A percentile compares a stretch with the other conserved stretches of the same genome.
Conservation (phyloP, 2,329 filamentous ascomycete species). For the Eutypella sp. region DNA sequence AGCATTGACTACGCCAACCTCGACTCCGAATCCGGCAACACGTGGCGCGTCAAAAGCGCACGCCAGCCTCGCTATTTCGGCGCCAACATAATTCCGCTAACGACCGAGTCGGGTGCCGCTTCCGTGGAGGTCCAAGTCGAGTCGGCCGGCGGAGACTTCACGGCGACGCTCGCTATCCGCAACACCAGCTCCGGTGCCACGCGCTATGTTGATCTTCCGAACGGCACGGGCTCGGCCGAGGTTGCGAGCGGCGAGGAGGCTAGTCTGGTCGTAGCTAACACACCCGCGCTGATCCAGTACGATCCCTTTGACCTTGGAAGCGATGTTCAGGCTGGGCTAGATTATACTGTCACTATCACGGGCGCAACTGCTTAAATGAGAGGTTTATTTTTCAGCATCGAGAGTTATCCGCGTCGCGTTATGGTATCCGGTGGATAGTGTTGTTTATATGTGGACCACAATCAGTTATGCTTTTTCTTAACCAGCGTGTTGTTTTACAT, state of each 20-base stretch:
- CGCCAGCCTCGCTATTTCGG: slow-evolving; percentile 45
- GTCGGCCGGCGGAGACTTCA: slow-evolving; percentile 23
- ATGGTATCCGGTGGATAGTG: no score
- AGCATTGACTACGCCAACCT: slow-evolving; percentile 38
- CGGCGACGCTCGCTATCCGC: slow-evolving; percentile 36
- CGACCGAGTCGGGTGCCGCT: slow-evolving; percentile 26
- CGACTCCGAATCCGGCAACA: slow-evolving; percentile 29
- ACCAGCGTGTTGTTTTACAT: no score
- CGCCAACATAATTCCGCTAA: slow-evolving; percentile 43
- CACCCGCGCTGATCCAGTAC: slow-evolving; percentile 39
- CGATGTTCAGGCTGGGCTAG: slow-evolving; percentile 32
- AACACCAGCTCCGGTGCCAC: slow-evolving; percentile 21
- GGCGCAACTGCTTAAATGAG: slow-evolving; percentile 15
- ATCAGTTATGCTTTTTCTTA: no score
- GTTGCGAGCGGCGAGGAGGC: slow-evolving; percentile 37
- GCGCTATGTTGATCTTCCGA: slow-evolving; percentile 32
- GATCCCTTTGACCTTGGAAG: slow-evolving; percentile 35
- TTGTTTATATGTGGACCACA: no score
- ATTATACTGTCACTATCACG: slow-evolving; percentile 27
- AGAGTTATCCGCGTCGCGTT: no score
- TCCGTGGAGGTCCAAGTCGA: slow-evolving; percentile 29
- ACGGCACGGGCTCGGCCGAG: slow-evolving; percentile 28
- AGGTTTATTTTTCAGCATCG: background rate
- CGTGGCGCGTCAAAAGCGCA: slow-evolving; percentile 38
- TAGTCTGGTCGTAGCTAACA: slow-evolving; percentile 43